Percentiles rank a stretch among this genome's conserved stretches.
Evolutionary conservation across 768 basidiomycete species (phyloP).

Genomic region (Lactarius akahatsu): DNA sequence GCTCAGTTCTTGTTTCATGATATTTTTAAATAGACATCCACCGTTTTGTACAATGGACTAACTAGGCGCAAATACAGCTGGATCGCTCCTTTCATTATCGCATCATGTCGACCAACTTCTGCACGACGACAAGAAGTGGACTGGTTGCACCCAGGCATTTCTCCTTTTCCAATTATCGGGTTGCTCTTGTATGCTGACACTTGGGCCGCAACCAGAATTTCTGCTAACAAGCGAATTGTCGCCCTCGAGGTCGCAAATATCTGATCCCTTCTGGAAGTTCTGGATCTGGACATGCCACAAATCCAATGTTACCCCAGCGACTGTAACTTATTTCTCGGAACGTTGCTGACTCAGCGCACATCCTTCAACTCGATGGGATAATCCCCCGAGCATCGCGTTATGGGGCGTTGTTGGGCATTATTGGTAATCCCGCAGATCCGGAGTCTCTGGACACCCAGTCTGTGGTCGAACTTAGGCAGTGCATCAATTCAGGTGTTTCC

Average conservation of each 20-base stretch:
- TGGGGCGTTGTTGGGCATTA: background rate
- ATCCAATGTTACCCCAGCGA: background rate
- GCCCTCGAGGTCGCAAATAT: background rate
- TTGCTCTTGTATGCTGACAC: background rate
- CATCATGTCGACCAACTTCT: background rate
- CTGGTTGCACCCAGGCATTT: background rate
- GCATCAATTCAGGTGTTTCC: background rate
- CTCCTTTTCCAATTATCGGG: background rate
- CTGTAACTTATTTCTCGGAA: background rate
- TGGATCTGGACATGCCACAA: background rate
- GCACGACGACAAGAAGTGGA: background rate
- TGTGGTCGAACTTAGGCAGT: background rate
- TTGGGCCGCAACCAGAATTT: background rate
- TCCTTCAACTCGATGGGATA: background rate
- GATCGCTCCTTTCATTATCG: background rate
- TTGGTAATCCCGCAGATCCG: constrained; percentile 3
- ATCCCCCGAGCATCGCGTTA: background rate
- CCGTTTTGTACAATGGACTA: background rate
- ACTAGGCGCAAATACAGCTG: background rate
- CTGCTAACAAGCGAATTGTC: background rate
- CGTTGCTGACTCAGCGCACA: background rate
- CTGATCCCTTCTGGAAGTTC: background rate
- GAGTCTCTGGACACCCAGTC: background rate
- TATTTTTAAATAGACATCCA: background rate
- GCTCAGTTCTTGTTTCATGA: background rate